Percentiles rank a stretch among this genome's conserved stretches.
Conservation (phyloP, 495 filamentous ascomycete genomes). For the Penicillium atrosanguineum region DNA sequence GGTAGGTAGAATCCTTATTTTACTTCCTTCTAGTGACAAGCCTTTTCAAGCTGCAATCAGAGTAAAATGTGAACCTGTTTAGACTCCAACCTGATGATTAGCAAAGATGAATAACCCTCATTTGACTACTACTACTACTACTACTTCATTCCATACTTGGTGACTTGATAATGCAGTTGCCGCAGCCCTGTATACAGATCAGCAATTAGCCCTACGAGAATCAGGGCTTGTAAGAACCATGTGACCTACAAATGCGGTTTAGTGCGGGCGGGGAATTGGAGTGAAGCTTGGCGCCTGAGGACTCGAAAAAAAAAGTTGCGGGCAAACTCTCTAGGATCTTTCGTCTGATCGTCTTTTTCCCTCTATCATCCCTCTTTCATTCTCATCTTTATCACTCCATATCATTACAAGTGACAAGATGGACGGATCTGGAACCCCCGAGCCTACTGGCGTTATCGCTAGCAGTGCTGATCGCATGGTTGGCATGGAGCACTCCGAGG, state of each 20-base stretch:
- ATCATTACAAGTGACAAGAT: constrained; percentile 22
- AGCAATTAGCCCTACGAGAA: constrained; percentile 10
- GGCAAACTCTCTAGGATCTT: constrained; percentile 16
- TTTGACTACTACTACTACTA: too few species aligned
- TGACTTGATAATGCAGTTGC: too few species aligned
- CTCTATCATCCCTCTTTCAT: constrained; percentile 8
- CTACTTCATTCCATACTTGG: too few species aligned
- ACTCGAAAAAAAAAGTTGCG: constrained; percentile 36
- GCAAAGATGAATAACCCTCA: too few species aligned
- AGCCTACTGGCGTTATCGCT: constrained; percentile 27
- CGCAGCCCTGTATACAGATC: neutral
- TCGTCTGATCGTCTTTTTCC: constrained; percentile 16
- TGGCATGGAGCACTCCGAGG: constrained; percentile 80
- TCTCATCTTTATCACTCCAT: constrained; percentile 7
- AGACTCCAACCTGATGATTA: too few species aligned
- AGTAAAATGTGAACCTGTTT: too few species aligned
- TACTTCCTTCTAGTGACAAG: too few species aligned
- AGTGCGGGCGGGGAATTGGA: constrained; percentile 27
- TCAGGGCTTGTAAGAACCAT: constrained; percentile 4
- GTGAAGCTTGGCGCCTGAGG: constrained; percentile 26
- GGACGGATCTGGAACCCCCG: constrained; percentile 27
- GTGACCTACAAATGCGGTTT: constrained; percentile 5
- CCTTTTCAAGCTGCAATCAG: too few species aligned
- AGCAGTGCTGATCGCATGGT: constrained; percentile 54
- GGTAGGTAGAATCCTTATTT: too few species aligned